Percentiles rank a stretch among this genome's conserved stretches.
phyloP scores from a whole-genome alignment of 2,329 filamentous ascomycete genomes.

The Fusarium sp. region DNA sequence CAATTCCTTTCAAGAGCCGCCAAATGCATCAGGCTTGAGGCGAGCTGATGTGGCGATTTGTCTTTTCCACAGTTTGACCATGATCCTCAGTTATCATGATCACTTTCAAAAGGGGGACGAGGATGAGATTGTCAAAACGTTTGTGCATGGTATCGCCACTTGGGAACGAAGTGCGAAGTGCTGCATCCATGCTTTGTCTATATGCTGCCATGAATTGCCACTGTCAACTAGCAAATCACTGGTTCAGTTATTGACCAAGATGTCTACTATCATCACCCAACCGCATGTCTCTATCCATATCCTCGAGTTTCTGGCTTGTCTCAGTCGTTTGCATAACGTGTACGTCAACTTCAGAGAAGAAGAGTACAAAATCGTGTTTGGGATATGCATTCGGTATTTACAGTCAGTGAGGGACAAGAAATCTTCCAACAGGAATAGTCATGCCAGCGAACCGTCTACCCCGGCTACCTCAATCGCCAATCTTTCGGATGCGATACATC shows the following conservation, averaged over 20 bases:
- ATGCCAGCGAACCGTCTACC: slow-evolving; percentile 56
- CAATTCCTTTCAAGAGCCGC: slow-evolving; percentile 84
- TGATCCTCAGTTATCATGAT: slow-evolving; percentile 90
- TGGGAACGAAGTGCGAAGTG: slow-evolving; percentile 90
- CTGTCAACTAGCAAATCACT: slow-evolving; percentile 86
- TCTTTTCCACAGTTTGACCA: slow-evolving; percentile 86
- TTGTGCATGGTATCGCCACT: slow-evolving; percentile 84
- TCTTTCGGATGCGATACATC: slow-evolving; percentile 36
- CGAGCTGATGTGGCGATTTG: slow-evolving; percentile 91
- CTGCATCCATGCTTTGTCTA: slow-evolving; percentile 93
- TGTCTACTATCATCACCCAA: slow-evolving; percentile 96
- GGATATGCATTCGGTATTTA: slow-evolving; percentile 92
- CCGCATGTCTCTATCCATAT: slow-evolving; percentile 93
- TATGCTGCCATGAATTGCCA: slow-evolving; percentile 95
- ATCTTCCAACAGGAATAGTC: slow-evolving; percentile 58
- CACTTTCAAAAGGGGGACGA: slow-evolving; percentile 86
- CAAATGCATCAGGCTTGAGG: slow-evolving; percentile 79
- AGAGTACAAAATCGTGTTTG: slow-evolving; percentile 93
- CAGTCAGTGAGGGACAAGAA: slow-evolving; percentile 83
- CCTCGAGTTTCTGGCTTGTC: slow-evolving; percentile 90
- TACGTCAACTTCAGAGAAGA: slow-evolving; percentile 91
- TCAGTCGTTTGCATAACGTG: slow-evolving; percentile 85
- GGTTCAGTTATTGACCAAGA: slow-evolving; percentile 87
- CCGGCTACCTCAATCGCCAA: slow-evolving; percentile 35
- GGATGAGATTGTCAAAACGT: slow-evolving; percentile 88